Percentiles rank a stretch among this genome's conserved stretches.
phyloP scores from a whole-genome alignment of 1,284 basidiomycete species.

The Ceratobasidium sp. region DNA sequence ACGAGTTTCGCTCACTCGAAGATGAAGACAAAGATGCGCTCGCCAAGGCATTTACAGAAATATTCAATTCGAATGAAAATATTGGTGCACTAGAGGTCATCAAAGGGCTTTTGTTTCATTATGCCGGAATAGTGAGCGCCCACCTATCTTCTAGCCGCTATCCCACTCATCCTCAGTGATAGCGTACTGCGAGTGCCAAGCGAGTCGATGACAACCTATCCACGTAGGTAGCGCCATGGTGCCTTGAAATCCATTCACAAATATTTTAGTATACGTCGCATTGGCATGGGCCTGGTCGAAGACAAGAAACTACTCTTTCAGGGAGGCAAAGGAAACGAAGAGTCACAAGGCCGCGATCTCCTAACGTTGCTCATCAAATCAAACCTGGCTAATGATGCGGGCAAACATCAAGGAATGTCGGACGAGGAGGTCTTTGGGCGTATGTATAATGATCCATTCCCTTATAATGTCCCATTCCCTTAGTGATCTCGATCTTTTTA shows the following conservation, averaged over 20 bases:
- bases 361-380: constrained; percentile 46
- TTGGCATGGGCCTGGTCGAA: constrained; percentile 48
- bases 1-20: constrained; percentile 49
- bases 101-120: not conserved
- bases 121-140: not conserved
- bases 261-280: constrained; percentile 43
- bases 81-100: not conserved
- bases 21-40: constrained; percentile 44
- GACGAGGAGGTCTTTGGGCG: constrained; percentile 57
- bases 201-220: constrained; percentile 8
- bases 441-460: constrained; percentile 54
- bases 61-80: constrained; percentile 40
- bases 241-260: not conserved
- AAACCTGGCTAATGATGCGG: constrained; percentile 51
- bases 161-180: not conserved
- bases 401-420: constrained; percentile 51
- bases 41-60: constrained; percentile 44
- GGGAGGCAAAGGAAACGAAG: constrained; percentile 26
- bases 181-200: not conserved
- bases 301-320: constrained; percentile 49
- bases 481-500: constrained; percentile 12
- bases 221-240: not conserved
- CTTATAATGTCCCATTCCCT: constrained; percentile 36
- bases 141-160: not conserved
- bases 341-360: constrained; percentile 43